A percentile compares a stretch with the other conserved stretches of the same genome.
Evolutionary conservation across 768 basidiomycete genomes (phyloP).

Genomic region (Chalciporus chontae): DNA sequence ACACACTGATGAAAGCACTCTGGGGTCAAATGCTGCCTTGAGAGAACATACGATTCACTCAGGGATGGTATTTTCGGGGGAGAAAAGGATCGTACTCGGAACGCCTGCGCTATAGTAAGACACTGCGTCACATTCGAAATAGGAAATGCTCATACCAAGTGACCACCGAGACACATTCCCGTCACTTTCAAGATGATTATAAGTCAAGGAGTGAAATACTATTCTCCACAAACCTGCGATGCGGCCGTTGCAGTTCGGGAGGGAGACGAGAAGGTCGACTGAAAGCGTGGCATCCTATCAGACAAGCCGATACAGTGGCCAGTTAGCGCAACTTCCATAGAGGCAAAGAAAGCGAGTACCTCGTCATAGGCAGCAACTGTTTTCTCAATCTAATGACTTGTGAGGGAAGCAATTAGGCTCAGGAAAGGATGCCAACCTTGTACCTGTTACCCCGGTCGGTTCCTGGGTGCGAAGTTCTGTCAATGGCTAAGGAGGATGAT

Average conservation of each 20-base stretch:
- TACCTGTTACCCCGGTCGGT: conserved; percentile 91
- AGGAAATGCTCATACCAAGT: conserved; percentile 52
- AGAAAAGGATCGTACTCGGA: conserved; percentile 38
- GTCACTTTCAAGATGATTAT: conserved; percentile 48
- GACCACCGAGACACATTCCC: conserved; percentile 90
- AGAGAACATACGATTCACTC: not conserved
- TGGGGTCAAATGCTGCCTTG: conserved; percentile 84
- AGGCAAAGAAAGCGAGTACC: conserved; percentile 35
- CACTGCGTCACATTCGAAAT: not conserved
- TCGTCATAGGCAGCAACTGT: conserved; percentile 84
- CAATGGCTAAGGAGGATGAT: not conserved
- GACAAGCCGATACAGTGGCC: not conserved
- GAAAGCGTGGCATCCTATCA: conserved; percentile 72
- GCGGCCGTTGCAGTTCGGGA: conserved; percentile 85
- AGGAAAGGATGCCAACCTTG: conserved; percentile 51
- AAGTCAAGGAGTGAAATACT: not conserved
- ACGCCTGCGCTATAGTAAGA: conserved; percentile 37
- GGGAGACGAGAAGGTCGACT: conserved; percentile 67
- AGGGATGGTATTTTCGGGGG: not conserved
- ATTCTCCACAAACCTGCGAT: conserved; percentile 61
- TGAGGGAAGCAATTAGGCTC: conserved; percentile 2
- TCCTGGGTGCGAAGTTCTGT: conserved; percentile 37
- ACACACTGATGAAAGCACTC: conserved; percentile 82
- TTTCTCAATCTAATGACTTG: conserved; percentile 75
- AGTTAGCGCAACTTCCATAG: not conserved